Percentiles rank a stretch among this genome's conserved stretches.
Conservation (phyloP, 768 basidiomycete genomes). For the Podaxis sp. region DNA sequence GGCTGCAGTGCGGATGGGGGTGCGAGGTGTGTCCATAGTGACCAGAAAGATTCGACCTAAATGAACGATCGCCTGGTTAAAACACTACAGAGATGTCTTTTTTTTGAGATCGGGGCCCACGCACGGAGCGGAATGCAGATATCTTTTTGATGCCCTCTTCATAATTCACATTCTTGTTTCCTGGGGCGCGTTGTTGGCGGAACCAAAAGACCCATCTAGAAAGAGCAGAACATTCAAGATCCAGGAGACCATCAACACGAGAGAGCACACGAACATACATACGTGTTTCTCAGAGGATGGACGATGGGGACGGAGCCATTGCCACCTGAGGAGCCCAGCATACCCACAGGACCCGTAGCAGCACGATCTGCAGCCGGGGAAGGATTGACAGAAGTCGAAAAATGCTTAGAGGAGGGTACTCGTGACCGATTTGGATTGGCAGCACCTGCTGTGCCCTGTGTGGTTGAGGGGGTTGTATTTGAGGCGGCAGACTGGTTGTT, state of each 20-base stretch:
- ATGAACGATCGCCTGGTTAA: slow-evolving; percentile 8
- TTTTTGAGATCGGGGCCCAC: slow-evolving; percentile 20
- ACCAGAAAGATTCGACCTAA: slow-evolving; percentile 94
- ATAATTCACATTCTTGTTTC: slow-evolving; percentile 86
- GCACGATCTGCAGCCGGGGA: slow-evolving; percentile 30
- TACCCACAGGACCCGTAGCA: slow-evolving; percentile 15
- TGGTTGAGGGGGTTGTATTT: slow-evolving; percentile 5
- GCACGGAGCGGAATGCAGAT: slow-evolving; percentile 81
- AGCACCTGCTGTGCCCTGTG: slow-evolving; percentile 17
- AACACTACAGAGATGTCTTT: not conserved
- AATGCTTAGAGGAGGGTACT: slow-evolving; percentile 64
- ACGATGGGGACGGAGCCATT: slow-evolving; percentile 32
- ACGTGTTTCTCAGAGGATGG: slow-evolving; percentile 84
- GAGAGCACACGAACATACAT: slow-evolving; percentile 55
- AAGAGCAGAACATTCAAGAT: slow-evolving; percentile 16
- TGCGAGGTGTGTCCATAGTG: slow-evolving; percentile 86
- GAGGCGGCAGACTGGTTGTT: slow-evolving; percentile 25
- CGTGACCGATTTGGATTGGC: slow-evolving; percentile 35
- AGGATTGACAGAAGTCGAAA: slow-evolving; percentile 43
- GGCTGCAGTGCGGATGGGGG: slow-evolving; percentile 81
- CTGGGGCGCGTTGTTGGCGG: slow-evolving; percentile 84
- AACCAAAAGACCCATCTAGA: slow-evolving; percentile 90
- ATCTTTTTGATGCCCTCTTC: slow-evolving; percentile 95
- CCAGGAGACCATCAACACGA: slow-evolving; percentile 19
- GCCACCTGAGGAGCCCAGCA: slow-evolving; percentile 24